Evolutionary conservation across 2,329 filamentous ascomycete genomes (phyloP).

Genomic region (Chrysoporthe puriensis): DNA sequence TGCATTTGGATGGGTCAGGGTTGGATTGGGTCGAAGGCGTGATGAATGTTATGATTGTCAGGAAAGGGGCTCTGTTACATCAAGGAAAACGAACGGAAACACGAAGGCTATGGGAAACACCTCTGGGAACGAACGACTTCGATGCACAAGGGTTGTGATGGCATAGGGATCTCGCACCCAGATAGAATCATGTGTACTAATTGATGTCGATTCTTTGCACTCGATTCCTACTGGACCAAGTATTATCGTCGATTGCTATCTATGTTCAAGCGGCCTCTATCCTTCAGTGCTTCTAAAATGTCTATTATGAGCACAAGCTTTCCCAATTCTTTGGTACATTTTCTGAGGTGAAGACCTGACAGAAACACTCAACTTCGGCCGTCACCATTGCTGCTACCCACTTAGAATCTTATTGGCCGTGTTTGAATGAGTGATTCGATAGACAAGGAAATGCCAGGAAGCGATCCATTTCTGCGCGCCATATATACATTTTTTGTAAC

Average conservation of each 20-base stretch:
- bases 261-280: background rate
- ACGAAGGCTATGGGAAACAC: background rate
- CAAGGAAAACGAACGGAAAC: background rate
- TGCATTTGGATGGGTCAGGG: slow-evolving; percentile 10
- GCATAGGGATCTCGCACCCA: background rate
- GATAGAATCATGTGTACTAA: slow-evolving; percentile 2
- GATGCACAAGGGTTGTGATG: background rate
- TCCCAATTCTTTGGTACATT: background rate
- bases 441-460: background rate
- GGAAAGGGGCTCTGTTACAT: background rate
- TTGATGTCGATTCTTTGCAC: background rate
- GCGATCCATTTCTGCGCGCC: background rate
- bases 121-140: background rate
- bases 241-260: background rate
- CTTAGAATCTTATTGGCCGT: too few relatives aligned
- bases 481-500: slow-evolving; percentile 1
- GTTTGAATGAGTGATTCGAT: background rate
- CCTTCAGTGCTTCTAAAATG: background rate
- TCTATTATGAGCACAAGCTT: background rate
- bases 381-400: background rate
- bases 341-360: background rate
- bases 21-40: background rate
- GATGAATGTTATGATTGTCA: slow-evolving; percentile 6
- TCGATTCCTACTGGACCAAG: background rate
- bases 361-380: too few relatives aligned